Conservation (phyloP, 306 rosid genomes). For the Cucurbita argyrosperma region DNA sequence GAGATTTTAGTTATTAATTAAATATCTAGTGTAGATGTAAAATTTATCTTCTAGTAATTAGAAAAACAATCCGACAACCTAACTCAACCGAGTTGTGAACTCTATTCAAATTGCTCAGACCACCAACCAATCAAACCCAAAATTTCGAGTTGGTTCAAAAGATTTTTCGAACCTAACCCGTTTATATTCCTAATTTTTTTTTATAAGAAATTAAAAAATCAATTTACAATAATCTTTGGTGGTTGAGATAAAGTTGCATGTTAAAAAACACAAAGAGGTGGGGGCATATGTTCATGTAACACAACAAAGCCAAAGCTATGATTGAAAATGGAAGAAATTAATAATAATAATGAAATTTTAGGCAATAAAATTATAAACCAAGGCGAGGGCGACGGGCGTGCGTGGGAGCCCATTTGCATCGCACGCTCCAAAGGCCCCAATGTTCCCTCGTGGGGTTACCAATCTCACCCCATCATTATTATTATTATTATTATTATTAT, state of each 20-base stretch:
- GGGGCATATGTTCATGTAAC: neutral
- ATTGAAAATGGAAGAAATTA: neutral
- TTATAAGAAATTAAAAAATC: neutral
- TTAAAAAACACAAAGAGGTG: neutral
- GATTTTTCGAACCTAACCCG: no score
- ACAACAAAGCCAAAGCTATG: neutral
- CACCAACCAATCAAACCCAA: no score
- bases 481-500: neutral
- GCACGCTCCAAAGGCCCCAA: constrained; percentile 3
- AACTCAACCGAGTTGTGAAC: no score
- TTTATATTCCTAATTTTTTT: no score
- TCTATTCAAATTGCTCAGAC: no score
- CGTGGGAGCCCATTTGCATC: neutral
- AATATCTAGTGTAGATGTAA: no score
- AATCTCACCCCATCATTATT: neutral
- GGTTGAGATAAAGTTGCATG: neutral
- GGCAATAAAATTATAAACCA: neutral
- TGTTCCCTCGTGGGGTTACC: neutral
- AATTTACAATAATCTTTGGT: neutral
- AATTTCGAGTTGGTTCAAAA: no score
- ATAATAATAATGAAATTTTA: neutral
- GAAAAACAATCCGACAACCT: no score
- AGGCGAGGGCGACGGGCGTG: neutral
- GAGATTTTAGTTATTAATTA: no score
- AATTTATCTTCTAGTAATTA: no score